A percentile compares a stretch with the other conserved stretches of the same genome.
Conservation (phyloP, 2,329 filamentous ascomycete genomes). For the Aspergillus hortae region DNA sequence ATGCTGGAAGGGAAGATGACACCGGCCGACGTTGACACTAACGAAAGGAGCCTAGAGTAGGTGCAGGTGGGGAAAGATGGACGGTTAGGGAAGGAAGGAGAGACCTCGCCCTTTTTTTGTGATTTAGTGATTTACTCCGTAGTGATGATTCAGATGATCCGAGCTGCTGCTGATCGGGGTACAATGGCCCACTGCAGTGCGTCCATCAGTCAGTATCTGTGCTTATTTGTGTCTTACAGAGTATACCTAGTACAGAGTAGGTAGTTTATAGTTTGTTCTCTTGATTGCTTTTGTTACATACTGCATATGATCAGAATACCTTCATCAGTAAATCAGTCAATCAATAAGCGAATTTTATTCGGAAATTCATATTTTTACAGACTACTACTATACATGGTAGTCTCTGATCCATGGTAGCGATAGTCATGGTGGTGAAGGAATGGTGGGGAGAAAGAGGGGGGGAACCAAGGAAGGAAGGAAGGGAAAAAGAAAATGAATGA, state of each 20-base stretch:
- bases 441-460: background rate
- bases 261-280: background rate
- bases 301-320: no score
- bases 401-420: slow-evolving; percentile 2
- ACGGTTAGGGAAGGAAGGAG: slow-evolving; percentile 14
- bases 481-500: background rate
- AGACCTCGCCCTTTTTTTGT: slow-evolving; percentile 4
- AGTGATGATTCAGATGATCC: slow-evolving; percentile 18
- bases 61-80: slow-evolving; percentile 7
- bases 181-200: no score
- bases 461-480: background rate
- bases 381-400: slow-evolving; percentile 2
- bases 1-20: slow-evolving; percentile 20
- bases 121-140: no score
- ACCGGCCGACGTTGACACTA: slow-evolving; percentile 35
- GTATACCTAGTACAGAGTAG: background rate
- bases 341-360: background rate
- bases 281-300: background rate
- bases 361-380: background rate
- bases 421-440: slow-evolving; percentile 4
- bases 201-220: no score
- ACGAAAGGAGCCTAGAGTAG: slow-evolving; percentile 24
- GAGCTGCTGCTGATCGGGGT: slow-evolving; percentile 8
- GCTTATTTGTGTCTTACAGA: background rate
- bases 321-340: no score